Conservation (phyloP, 306 rosid genomes). For the Dalbergia oliveri region DNA sequence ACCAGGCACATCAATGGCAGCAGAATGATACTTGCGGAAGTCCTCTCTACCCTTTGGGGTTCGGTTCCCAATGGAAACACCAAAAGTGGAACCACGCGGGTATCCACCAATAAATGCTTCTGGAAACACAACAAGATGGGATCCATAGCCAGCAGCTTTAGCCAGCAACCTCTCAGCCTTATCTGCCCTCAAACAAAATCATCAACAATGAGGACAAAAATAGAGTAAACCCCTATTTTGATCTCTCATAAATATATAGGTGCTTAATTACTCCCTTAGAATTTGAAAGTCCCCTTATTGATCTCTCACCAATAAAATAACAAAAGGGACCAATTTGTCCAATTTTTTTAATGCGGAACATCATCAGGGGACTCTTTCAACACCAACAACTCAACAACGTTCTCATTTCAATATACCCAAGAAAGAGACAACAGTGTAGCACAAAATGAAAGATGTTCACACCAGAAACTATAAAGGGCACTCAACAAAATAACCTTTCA, state of each 20-base stretch:
- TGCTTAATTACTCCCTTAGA: no score
- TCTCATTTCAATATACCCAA: background rate
- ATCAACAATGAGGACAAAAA: background rate
- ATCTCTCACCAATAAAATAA: no score
- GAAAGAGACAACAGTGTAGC: conserved; percentile 1
- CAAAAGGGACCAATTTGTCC: no score
- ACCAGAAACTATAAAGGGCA: background rate
- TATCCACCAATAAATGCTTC: conserved; percentile 97
- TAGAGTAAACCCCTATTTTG: no score
- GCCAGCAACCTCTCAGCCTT: conserved; percentile 95
- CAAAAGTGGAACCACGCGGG: conserved; percentile 88
- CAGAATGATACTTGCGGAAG: conserved; percentile 78
- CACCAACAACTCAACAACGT: background rate
- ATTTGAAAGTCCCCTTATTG: no score
- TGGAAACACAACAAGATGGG: conserved; percentile 93
- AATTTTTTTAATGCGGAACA: no score
- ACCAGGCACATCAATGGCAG: conserved; percentile 94
- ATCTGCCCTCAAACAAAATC: conserved; percentile 51
- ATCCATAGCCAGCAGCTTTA: conserved; percentile 83
- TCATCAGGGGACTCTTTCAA: background rate
- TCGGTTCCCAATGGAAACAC: conserved; percentile 72
- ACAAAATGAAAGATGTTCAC: background rate
- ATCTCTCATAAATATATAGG: no score
- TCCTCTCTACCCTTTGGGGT: conserved; percentile 86
- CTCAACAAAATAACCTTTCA: background rate